Evolutionary conservation across 306 rosid genomes (phyloP), one percentile per base, ranked within the genome.

Genomic region (Morella rubra): DNA sequence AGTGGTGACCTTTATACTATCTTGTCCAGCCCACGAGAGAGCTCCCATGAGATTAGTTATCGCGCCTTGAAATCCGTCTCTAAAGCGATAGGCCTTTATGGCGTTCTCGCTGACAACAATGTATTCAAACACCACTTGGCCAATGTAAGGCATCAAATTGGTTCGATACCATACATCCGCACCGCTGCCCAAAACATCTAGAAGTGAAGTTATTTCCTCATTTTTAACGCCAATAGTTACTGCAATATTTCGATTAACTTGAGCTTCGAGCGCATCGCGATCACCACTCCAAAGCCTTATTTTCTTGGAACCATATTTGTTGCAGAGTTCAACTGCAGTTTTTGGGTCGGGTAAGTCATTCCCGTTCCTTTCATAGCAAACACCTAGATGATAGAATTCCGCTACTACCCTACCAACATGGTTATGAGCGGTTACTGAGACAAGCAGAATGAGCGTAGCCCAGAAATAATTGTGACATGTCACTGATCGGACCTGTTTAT

Each of bases 1-100:
- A 4, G 80, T 77, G 19, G 89, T 69, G n/a, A 80, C 24, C 52
- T 82, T 80, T 10, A 82, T 69, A 6, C 75, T 54, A 5, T 5
- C 24, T 0, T 76, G 71, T 8, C 40, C 53, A 49, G 12, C 3
- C 9, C 15, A 5, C 53, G 0, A 15, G 4, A 49, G 4, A 9
- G 13, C 53, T 49, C 4, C 5, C 53, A 12, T 49, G 15, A 49
- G 9, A 15, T 49, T 12, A 3, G 0, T 13, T 13, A 46, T 13
- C 11, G 51, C 51, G 46, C 3, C 1, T 3, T 1, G 1, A 13
- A 0, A 53, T 53, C 20, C 13, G 11, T 13, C 8, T 3, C n/a
- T n/a, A n/a, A n/a, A 32, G 19, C 11, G 11, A 6, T n/a, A 32
- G 27, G 13, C 1, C 62, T 32, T 2, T 7, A 49, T 49, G 3